These are phyloP conservation scores for Thuidium tamariscinum DNA, from an alignment of 225 moss, liverwort and hornwort species.

Conservation along the genomic window DNA sequence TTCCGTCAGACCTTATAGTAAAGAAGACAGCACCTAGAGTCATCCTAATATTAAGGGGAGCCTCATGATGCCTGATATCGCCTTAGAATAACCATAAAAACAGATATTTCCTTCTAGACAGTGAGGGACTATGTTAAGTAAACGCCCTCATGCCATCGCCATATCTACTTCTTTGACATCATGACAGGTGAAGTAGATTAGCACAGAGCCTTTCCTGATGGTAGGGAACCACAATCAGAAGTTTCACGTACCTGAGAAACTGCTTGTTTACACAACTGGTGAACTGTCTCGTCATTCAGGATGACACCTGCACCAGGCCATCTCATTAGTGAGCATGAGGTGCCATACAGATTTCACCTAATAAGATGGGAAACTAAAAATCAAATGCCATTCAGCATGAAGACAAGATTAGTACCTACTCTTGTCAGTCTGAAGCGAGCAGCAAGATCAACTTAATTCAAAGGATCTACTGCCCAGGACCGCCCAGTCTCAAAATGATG, in stretches of 20 bases:
- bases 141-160: neutral
- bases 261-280: constrained; percentile 95
- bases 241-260: constrained; percentile 62
- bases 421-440: neutral
- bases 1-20: neutral
- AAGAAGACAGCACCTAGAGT: neutral
- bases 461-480: neutral
- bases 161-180: neutral
- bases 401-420: neutral
- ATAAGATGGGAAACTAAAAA: neutral
- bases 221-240: neutral
- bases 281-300: constrained; percentile 95
- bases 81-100: neutral
- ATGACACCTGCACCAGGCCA: constrained; percentile 61
- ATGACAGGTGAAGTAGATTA: neutral
- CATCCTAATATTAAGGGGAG: neutral
- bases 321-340: neutral
- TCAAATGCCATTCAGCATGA: neutral
- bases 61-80: neutral
- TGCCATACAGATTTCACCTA: neutral
- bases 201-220: neutral
- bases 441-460: neutral
- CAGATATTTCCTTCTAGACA: neutral
- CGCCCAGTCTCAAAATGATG: neutral
- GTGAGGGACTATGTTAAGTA: neutral